Base-by-base conservation (phyloP, 1,284 basidiomycete species). In the Cryptococcus amylolentus region DNA sequence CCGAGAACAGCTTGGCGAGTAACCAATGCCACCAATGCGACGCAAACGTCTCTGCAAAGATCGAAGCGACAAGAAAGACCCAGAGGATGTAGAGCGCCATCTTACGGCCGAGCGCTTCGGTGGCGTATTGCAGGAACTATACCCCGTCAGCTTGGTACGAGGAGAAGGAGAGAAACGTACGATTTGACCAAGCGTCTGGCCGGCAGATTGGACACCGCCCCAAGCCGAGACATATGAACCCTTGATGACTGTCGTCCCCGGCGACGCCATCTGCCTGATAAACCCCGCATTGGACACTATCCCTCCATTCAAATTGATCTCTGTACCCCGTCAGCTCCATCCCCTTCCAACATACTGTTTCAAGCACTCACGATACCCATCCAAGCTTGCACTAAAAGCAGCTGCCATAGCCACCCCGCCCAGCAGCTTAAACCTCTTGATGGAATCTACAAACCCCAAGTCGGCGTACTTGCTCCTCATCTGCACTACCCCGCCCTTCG, bases 241-340 rank as follows among this genome's bases (percentile, higher is more conserved):
- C 12, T 42, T 18, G 14, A 66, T 54, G 27, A 53, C 51, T 10
- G 27, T 46, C 8, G 42, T 47, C n/a, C 61, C 62, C 9, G 51
- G 42, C 12, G 26, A 28, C 10, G 54, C 45, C 52, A 65, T 63
- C 9, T 56, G 54, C 4, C 20, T 14, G 45, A 70, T 64, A 52
- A 70, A 70, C 6, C 68, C 68, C 26, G 61, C 63, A 57, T 70
- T 68, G 47, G 61, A 59, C n/a, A 68, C 58, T 51, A 68, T 64
- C 39, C 58, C 58, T 16, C 58, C 55, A 38, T 60, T 60, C 27
- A 71, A 43, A 42, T 66, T 67, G 63, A 70, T 63, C 50, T 71
- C 63, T 69, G 50, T n/a, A 9, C 16, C 4, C 45, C 12, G 10
- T 20, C 2, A 12, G 7, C 23, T 23, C 23, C 2, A 23, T 23